Conservation (phyloP, 345 rosid species). For the Toxicodendron radicans region DNA sequence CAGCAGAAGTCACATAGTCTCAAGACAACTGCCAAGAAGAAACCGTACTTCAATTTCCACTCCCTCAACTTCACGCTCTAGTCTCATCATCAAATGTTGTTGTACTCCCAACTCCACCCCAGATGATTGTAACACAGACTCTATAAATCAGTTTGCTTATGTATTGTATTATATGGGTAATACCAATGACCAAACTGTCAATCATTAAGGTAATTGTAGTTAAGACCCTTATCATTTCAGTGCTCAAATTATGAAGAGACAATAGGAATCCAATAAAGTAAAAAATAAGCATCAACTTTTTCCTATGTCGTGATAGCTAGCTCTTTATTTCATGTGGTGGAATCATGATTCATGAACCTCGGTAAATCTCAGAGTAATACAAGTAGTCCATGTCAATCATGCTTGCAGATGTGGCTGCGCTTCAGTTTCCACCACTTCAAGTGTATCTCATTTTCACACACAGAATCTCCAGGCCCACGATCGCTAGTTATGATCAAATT, state of each 20-base stretch:
- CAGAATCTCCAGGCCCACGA: neutral
- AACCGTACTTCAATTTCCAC: slow-evolving; percentile 49
- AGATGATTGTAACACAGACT: neutral
- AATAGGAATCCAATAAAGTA: neutral
- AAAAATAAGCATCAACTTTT: neutral
- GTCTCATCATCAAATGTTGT: neutral
- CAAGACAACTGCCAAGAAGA: slow-evolving; percentile 22
- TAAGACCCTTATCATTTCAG: neutral
- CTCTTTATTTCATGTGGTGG: neutral
- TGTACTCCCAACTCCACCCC: neutral
- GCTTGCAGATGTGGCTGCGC: neutral
- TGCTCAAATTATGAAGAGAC: neutral
- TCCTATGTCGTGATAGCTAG: neutral
- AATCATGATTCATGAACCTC: neutral
- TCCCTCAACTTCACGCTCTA: slow-evolving; percentile 59
- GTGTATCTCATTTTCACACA: neutral
- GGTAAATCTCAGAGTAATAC: neutral
- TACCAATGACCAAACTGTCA: too few species aligned
- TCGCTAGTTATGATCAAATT: too few species aligned
- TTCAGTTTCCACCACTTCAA: neutral
- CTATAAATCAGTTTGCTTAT: neutral
- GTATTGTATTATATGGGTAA: neutral
- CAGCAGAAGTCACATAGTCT: slow-evolving; percentile 31
- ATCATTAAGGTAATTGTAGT: neutral
- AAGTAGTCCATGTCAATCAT: neutral